Base-by-base conservation (phyloP, 257 asterid genomes). In the Salvia splendens region DNA sequence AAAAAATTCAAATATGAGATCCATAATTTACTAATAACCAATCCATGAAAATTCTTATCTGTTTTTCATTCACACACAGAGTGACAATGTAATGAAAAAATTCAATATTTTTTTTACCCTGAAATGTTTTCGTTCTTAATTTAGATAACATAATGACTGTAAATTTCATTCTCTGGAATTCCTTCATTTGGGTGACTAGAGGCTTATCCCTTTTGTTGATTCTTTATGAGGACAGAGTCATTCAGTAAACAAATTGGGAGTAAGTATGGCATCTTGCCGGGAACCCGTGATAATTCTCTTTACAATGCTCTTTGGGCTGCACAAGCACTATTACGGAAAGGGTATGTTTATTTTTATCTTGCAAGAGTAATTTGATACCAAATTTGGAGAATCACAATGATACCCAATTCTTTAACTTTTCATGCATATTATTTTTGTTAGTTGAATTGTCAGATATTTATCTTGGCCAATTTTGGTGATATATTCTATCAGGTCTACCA, bases 261-360 rank as follows among this genome's bases (percentile, higher is more conserved):
- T 70, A 77, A 85, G 76, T 85, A 82, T 72, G 99, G 97, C 40
- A 93, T 93, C 68, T 76, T 80, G 74, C 61, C 95, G 58, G 96
- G 85, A 70, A 86, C 96, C 73, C 99, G 95, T 45, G 99, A 93
- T 66, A 93, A 90, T 83, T 83, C 99, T 64, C 89, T 93, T 47
- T 93, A 90, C 83, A 93, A 79, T 78, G 97, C 97, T 76, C 86
- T 93, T 43, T 93, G 99, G 99, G 97, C 80, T 73, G 97, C 96
- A 48, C 99, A 93, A 75, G 99, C 89, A 67, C 78, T 93, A 57
- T 79, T 93, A 46, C 92, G 99, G n/a, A 93, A 93, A 84, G 97
- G 99, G 96, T 88, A 75, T 62, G 74, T 24, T 52, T 51, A 46
- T 33, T 55, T 15, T 14, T 33, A 5, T 53, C 41, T 69, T 75